Conservation (phyloP, 495 filamentous ascomycete genomes). For the Aspergillus leporis region DNA sequence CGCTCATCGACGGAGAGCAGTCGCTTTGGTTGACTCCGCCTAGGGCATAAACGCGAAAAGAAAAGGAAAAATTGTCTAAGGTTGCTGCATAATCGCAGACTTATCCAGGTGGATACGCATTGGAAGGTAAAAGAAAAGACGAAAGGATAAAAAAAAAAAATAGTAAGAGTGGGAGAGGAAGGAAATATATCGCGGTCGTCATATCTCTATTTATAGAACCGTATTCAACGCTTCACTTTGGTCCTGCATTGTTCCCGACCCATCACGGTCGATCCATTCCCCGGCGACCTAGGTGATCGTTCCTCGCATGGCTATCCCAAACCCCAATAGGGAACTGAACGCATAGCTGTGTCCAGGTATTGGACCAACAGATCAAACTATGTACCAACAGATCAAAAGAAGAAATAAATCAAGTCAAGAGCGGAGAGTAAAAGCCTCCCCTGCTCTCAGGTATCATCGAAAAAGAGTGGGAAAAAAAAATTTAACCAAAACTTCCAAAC, state of each 20-base stretch:
- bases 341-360: neutral
- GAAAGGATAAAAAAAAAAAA: neutral
- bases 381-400: slow-evolving; percentile 3
- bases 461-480: slow-evolving; percentile 13
- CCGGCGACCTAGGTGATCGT: neutral
- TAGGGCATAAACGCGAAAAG: too few species aligned
- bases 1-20: neutral
- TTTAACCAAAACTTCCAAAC: slow-evolving; percentile 10
- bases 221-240: slow-evolving; percentile 1
- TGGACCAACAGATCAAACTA: slow-evolving; percentile 3
- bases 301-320: neutral
- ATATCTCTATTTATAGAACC: slow-evolving; percentile 12
- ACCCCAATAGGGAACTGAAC: neutral
- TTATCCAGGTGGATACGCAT: neutral
- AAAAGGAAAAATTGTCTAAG: slow-evolving; percentile 25
- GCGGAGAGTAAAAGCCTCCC: slow-evolving; percentile 17
- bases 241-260: neutral
- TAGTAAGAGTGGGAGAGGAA: neutral
- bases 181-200: slow-evolving; percentile 1
- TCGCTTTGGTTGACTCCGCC: neutral
- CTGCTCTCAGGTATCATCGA: slow-evolving; percentile 14
- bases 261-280: too few species aligned
- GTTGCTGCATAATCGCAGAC: slow-evolving; percentile 11
- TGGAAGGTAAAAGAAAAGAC: neutral
- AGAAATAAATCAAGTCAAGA: slow-evolving; percentile 13